These are phyloP conservation scores for Euphorbia peplus DNA, from an alignment of 345 rosid genomes.

Conservation along the genomic window DNA sequence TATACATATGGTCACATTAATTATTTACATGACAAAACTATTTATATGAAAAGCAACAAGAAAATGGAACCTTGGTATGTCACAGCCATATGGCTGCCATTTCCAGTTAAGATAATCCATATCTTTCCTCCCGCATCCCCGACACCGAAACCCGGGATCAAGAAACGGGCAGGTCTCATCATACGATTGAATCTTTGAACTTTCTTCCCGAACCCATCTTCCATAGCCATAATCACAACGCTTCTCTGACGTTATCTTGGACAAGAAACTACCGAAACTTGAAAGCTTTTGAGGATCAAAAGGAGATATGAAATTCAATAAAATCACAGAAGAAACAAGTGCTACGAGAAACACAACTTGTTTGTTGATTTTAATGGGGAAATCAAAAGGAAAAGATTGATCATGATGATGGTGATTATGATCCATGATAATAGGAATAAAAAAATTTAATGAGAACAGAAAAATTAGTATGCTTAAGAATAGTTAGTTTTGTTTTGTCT, in stretches of 20 bases:
- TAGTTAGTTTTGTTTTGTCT: not conserved
- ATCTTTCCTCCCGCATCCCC: conserved; percentile 56
- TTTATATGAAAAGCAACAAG: not conserved
- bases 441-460: conserved; percentile 10
- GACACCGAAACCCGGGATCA: conserved; percentile 78
- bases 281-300: not conserved
- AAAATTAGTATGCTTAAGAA: too few relatives aligned
- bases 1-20: too few relatives aligned
- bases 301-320: conserved; percentile 15
- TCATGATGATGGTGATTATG: conserved; percentile 19
- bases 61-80: conserved; percentile 62
- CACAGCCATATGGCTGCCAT: conserved; percentile 81
- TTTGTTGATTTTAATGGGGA: conserved; percentile 35
- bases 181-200: conserved; percentile 28
- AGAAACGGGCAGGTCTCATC: conserved; percentile 72
- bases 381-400: conserved; percentile 18
- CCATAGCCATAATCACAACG: conserved; percentile 65
- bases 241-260: not conserved
- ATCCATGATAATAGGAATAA: conserved; percentile 36
- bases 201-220: conserved; percentile 57
- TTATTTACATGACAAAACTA: too few relatives aligned
- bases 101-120: conserved; percentile 67
- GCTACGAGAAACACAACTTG: conserved; percentile 28
- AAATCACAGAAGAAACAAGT: conserved; percentile 35
- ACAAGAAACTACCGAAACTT: conserved; percentile 14